These are phyloP conservation scores for Fusarium robinianum DNA, from an alignment of 2,329 filamentous ascomycete genomes.

Conservation along the genomic window DNA sequence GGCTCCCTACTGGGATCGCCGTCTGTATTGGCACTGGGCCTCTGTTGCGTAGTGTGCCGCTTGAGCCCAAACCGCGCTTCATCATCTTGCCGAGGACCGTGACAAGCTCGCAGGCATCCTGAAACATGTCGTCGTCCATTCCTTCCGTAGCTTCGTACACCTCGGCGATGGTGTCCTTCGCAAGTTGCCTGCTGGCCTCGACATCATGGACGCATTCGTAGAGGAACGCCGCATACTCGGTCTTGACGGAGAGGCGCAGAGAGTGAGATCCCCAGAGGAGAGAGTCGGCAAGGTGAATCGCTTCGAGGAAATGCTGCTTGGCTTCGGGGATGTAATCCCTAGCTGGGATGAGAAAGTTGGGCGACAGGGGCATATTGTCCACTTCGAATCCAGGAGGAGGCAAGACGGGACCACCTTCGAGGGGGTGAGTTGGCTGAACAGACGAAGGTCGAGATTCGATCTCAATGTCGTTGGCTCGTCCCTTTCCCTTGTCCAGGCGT, in stretches of 20 bases:
- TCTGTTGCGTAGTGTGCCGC: conserved; percentile 41
- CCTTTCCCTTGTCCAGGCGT: conserved; percentile 53
- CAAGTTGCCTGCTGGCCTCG: conserved; percentile 74
- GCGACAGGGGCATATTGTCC: conserved; percentile 48
- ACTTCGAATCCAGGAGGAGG: conserved; percentile 60
- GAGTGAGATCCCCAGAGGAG: conserved; percentile 88
- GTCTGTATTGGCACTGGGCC: conserved; percentile 32
- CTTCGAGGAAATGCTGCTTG: conserved; percentile 78
- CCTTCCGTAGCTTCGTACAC: conserved; percentile 90
- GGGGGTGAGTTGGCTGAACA: conserved; percentile 52
- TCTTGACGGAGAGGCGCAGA: conserved; percentile 83
- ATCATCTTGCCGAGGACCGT: conserved; percentile 86
- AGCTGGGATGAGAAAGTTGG: conserved; percentile 79
- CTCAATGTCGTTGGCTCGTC: conserved; percentile 51
- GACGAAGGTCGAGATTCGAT: conserved; percentile 48
- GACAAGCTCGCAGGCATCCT: conserved; percentile 87
- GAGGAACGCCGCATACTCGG: conserved; percentile 90
- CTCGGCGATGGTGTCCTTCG: conserved; percentile 82
- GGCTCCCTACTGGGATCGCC: conserved; percentile 25
- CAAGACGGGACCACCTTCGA: conserved; percentile 64
- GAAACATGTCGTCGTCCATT: conserved; percentile 94
- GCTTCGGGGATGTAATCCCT: conserved; percentile 84
- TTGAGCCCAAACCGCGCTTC: conserved; percentile 66
- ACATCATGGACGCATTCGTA: conserved; percentile 90
- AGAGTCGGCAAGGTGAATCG: conserved; percentile 71